Base-by-base conservation (phyloP, 495 filamentous ascomycete species). In the Penicillium canariense region DNA sequence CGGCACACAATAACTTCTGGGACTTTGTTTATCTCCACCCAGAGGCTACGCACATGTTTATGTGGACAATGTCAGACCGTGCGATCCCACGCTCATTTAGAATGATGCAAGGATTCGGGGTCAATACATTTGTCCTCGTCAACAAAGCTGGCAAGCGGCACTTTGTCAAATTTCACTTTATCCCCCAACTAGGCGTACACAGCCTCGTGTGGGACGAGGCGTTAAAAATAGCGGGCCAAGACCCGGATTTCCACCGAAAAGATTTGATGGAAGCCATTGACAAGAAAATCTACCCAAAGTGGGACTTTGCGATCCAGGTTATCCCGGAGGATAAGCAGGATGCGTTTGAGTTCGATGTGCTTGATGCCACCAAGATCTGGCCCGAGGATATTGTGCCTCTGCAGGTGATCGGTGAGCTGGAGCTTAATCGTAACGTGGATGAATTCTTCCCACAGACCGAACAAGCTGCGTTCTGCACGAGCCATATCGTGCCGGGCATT, bases 21-120 rank as follows among this genome's bases (percentile, higher is more conserved):
- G 80, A 83, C 52, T 84, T 82, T 45, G 52, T 66, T 56, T 63
- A 73, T 18, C 68, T 79, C 52, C 83, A 85, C 56, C 79, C 77
- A 0, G 90, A 95, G 68, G 77, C 88, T 1, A 91, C 89, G 0
- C 89, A 95, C 63, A 93, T 91, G 50, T 34, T 38, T 17, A 32
- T 20, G 17, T 0, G 1, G 3, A 1, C 22, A 45, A 87, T 89
- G 86, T 86, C 80, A 34, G 90, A 95, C 63, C 81, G 88, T 10
- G 83, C 77, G 26, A 93, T 93, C 49, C 91, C 91, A 17, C 82
- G 89, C 4, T 91, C 87, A 3, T 90, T 77, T 62, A 85, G 85
- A 22, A 94, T 93, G 88, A 93, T 95, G 87, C 87, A 95, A 63
- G 91, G 91, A 0, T 95, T 94, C 55, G 90, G 91, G 36, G 90